phyloP scores from a whole-genome alignment of 768 basidiomycete genomes.

The Cystoderma amianthinum region DNA sequence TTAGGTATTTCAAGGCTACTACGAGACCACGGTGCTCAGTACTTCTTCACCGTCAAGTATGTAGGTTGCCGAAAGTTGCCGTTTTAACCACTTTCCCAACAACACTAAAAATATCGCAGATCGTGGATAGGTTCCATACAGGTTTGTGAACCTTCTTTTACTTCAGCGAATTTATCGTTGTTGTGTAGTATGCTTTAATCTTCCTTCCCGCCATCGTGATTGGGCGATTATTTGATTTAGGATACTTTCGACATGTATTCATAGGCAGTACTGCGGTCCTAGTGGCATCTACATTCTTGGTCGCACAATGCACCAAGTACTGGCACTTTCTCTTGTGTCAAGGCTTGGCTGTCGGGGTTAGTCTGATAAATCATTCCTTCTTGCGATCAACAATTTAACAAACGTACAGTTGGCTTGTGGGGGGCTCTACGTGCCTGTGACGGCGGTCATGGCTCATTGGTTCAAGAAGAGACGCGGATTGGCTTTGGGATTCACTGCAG shows the following conservation, averaged over 20 bases:
- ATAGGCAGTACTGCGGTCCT: slow-evolving; percentile 40
- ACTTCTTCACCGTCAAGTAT: slow-evolving; percentile 55
- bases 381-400: background rate
- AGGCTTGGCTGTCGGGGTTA: slow-evolving; percentile 58
- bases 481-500: slow-evolving; percentile 60
- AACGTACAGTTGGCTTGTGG: slow-evolving; percentile 37
- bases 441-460: slow-evolving; percentile 65
- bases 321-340: slow-evolving; percentile 80
- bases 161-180: background rate
- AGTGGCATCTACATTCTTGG: slow-evolving; percentile 53
- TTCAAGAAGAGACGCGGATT: slow-evolving; percentile 54
- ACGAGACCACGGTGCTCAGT: slow-evolving; percentile 46
- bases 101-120: slow-evolving; percentile 23
- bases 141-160: slow-evolving; percentile 20
- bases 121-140: slow-evolving; percentile 81
- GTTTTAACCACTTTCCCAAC: background rate
- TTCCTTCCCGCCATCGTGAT: slow-evolving; percentile 57
- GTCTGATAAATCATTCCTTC: slow-evolving; percentile 12
- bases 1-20: slow-evolving; percentile 71
- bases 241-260: slow-evolving; percentile 50
- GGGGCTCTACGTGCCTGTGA: slow-evolving; percentile 54
- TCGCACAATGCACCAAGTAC: slow-evolving; percentile 62
- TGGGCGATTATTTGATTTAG: slow-evolving; percentile 71
- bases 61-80: slow-evolving; percentile 26
- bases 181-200: slow-evolving; percentile 44